These are phyloP conservation scores for Ogataea pignaliae DNA, from an alignment of 805 yeast genomes.

Conservation along the genomic window DNA sequence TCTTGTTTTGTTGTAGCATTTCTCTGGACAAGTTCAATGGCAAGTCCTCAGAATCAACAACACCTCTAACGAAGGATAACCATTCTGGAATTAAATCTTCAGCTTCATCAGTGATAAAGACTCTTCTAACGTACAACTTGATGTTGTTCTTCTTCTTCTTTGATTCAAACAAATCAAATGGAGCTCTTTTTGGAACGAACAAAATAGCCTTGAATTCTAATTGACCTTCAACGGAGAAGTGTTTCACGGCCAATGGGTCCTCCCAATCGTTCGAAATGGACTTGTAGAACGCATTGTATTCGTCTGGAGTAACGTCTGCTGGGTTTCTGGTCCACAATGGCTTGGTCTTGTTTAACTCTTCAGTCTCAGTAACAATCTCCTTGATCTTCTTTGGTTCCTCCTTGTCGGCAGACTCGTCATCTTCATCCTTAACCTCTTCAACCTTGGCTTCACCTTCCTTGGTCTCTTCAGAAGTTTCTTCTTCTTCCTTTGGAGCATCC, in stretches of 20 bases:
- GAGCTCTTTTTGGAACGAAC: slow-evolving; percentile 98
- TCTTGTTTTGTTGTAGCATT: slow-evolving; percentile 99
- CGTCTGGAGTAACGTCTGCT: slow-evolving; percentile 94
- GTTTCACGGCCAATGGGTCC: slow-evolving; percentile 99
- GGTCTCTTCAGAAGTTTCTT: slow-evolving; percentile 59
- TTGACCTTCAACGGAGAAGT: slow-evolving; percentile 99
- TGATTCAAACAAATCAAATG: slow-evolving; percentile 95
- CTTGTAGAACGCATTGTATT: slow-evolving; percentile 98
- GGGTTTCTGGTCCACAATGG: slow-evolving; percentile 99
- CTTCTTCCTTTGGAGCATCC: slow-evolving; percentile 65
- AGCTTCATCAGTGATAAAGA: slow-evolving; percentile 98
- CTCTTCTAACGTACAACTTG: slow-evolving; percentile 98
- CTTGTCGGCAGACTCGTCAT: slow-evolving; percentile 64
- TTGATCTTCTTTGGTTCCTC: slow-evolving; percentile 82
- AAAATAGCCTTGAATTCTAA: slow-evolving; percentile 97
- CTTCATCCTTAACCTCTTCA: slow-evolving; percentile 73
- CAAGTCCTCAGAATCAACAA: slow-evolving; percentile 98
- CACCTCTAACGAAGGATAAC: slow-evolving; percentile 97
- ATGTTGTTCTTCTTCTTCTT: slow-evolving; percentile 99
- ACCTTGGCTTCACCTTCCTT: slow-evolving; percentile 60
- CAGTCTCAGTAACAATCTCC: slow-evolving; percentile 92
- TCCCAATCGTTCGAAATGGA: slow-evolving; percentile 99
- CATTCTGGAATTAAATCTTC: slow-evolving; percentile 99
- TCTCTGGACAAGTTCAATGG: slow-evolving; percentile 99
- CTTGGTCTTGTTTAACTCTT: slow-evolving; percentile 97